phyloP scores from a whole-genome alignment of 768 basidiomycete species.

The Glaciozyma antarctica region DNA sequence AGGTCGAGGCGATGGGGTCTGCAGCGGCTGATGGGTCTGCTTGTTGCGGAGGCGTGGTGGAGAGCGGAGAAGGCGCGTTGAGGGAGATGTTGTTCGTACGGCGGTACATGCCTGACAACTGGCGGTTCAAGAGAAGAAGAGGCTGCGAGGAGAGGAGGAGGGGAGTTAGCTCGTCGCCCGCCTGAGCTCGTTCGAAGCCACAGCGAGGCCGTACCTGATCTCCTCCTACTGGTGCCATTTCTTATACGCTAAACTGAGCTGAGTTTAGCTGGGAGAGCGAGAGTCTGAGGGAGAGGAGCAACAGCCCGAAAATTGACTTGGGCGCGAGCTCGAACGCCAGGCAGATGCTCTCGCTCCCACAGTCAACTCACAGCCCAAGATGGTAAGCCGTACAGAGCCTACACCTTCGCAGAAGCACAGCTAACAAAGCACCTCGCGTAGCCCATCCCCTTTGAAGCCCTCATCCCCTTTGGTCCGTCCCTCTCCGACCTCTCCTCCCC shows the following conservation, averaged over 20 bases:
- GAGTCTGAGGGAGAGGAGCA: no score
- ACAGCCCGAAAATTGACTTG: no score
- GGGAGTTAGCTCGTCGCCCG: no score
- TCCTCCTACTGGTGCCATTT: no score
- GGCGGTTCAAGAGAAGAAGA: slow-evolving; percentile 22
- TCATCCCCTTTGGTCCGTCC: slow-evolving; percentile 78
- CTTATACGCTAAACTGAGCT: no score
- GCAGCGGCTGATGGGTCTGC: not conserved
- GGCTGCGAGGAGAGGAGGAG: slow-evolving; percentile 2
- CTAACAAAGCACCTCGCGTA: slow-evolving; percentile 42
- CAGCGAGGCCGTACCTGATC: no score
- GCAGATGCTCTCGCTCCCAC: no score
- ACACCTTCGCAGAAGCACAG: not conserved
- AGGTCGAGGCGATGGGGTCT: slow-evolving; percentile 15
- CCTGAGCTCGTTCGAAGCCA: no score
- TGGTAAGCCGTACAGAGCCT: no score
- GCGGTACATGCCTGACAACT: slow-evolving; percentile 16
- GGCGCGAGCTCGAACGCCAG: no score
- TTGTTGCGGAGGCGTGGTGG: not conserved
- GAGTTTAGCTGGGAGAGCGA: no score
- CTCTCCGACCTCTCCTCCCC: not conserved
- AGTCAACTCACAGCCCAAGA: no score
- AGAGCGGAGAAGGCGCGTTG: slow-evolving; percentile 20
- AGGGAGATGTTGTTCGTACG: slow-evolving; percentile 16
- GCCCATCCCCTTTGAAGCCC: slow-evolving; percentile 96